A percentile compares a stretch with the other conserved stretches of the same genome.
phyloP scores from a whole-genome alignment of 305 asterid species.

The Solanum aculeatissimum region DNA sequence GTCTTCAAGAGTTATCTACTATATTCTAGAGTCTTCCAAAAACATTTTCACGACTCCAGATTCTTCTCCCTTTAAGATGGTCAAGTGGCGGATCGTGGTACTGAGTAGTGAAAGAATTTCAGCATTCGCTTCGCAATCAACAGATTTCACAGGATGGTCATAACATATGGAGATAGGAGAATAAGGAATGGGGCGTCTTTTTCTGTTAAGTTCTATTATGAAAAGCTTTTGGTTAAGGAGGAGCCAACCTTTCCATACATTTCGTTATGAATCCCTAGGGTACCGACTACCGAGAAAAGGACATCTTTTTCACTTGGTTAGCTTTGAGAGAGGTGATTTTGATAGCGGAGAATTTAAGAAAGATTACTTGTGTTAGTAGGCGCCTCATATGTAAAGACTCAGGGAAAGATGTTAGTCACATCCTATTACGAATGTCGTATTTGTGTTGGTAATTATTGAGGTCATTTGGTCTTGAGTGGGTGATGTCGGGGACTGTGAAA shows the following conservation, averaged over 20 bases:
- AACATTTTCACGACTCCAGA: no score
- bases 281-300: background rate
- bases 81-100: no score
- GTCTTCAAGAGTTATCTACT: no score
- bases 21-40: no score
- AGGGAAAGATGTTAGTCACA: background rate
- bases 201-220: background rate
- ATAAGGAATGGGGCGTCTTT: background rate
- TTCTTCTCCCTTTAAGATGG: no score
- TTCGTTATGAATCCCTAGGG: background rate
- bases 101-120: background rate
- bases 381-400: background rate
- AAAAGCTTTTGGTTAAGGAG: background rate
- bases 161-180: background rate
- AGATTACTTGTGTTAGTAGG: background rate
- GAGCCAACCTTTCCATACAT: background rate
- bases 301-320: background rate
- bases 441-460: background rate
- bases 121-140: background rate
- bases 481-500: background rate
- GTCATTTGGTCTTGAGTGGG: background rate
- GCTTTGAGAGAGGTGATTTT: background rate
- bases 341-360: background rate
- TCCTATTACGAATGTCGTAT: background rate
- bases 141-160: background rate